phyloP scores from a whole-genome alignment of 768 basidiomycete species.

The Hydnum rufescens region DNA sequence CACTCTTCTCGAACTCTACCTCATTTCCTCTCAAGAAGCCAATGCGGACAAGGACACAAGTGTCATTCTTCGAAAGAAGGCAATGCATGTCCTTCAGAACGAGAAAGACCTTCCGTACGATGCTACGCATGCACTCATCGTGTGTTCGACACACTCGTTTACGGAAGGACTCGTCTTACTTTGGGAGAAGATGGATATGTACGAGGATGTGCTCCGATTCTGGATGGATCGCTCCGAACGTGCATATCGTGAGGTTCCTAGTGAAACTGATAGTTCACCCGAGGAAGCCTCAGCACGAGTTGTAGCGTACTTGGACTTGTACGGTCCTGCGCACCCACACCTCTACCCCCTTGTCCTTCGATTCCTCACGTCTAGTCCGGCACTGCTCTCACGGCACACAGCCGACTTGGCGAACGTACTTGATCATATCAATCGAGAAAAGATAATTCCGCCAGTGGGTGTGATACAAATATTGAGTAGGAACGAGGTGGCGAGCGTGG shows the following conservation, averaged over 20 bases:
- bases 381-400: conserved; percentile 49
- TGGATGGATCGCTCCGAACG: conserved; percentile 49
- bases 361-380: conserved; percentile 70
- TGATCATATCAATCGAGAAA: conserved; percentile 57
- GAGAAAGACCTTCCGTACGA: conserved; percentile 46
- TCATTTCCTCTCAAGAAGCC: conserved; percentile 23
- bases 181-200: conserved; percentile 92
- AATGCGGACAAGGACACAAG: conserved; percentile 11
- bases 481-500: conserved; percentile 80
- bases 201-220: conserved; percentile 83
- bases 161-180: conserved; percentile 71
- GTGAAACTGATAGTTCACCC: conserved; percentile 12
- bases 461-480: conserved; percentile 76
- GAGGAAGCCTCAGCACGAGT: conserved; percentile 29
- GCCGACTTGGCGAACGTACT: conserved; percentile 52
- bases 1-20: conserved; percentile 82
- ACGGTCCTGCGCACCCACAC: conserved; percentile 51
- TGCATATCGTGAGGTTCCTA: not conserved
- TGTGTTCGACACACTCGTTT: conserved; percentile 72
- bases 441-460: conserved; percentile 73
- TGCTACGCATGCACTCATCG: conserved; percentile 76
- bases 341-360: conserved; percentile 77
- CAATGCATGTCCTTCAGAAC: conserved; percentile 47
- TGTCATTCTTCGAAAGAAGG: conserved; percentile 34
- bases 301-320: conserved; percentile 48